phyloP scores from a whole-genome alignment of 1,284 basidiomycete genomes.

The Ustilago xerochloae region DNA sequence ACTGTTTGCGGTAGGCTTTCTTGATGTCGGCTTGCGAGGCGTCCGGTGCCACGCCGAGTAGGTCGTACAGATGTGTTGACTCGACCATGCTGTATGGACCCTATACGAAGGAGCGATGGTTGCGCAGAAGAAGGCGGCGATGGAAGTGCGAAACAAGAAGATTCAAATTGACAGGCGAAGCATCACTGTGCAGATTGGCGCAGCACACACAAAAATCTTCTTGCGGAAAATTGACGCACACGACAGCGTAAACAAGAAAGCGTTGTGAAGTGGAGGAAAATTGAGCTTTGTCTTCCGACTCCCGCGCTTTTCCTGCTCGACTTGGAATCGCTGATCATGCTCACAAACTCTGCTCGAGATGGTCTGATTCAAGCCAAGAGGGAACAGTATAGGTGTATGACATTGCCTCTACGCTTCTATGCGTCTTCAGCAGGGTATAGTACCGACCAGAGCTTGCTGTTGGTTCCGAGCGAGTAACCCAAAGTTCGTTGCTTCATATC shows the following conservation, averaged over 20 bases:
- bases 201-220: constrained; percentile 1
- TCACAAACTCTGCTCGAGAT: too few relatives aligned
- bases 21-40: constrained; percentile 84
- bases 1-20: constrained; percentile 74
- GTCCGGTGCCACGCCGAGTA: constrained; percentile 77
- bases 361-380: too few relatives aligned
- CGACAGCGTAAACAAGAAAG: constrained; percentile 1
- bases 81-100: constrained; percentile 30
- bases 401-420: not conserved
- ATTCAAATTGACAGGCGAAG: not conserved
- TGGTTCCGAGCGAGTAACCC: constrained; percentile 76
- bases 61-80: constrained; percentile 56
- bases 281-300: constrained; percentile 1
- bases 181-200: not conserved
- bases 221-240: constrained; percentile 1
- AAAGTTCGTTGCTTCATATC: constrained; percentile 78
- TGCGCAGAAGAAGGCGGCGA: not conserved
- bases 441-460: constrained; percentile 49
- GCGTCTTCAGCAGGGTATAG: constrained; percentile 8
- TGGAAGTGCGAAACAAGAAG: not conserved
- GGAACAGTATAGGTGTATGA: too few relatives aligned
- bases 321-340: too few relatives aligned
- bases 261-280: not conserved
- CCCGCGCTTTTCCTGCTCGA: not conserved
- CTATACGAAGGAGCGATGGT: not conserved